Conservation (phyloP, 352 stramenopile genomes). For the Discostella stelligera region DNA sequence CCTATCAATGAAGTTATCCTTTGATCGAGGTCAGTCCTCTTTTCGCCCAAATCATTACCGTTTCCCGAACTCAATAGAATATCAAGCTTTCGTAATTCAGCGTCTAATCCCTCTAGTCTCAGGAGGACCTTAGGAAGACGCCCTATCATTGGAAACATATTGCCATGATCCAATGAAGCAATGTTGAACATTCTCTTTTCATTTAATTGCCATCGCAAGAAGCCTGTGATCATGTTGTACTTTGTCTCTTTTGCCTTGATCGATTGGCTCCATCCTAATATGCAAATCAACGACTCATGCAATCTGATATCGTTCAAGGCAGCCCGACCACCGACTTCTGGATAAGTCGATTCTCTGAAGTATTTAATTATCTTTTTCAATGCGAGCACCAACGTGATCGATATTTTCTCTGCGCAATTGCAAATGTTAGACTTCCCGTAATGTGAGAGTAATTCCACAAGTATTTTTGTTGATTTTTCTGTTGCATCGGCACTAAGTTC, state of each 20-base stretch:
- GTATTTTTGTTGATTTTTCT: conserved; percentile 9
- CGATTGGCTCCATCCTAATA: conserved; percentile 37
- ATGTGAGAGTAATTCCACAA: conserved; percentile 30
- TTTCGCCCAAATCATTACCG: conserved; percentile 1
- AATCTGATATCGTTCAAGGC: conserved; percentile 14
- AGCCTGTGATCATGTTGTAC: conserved; percentile 31
- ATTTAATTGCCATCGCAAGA: conserved; percentile 29
- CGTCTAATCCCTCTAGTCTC: conserved; percentile 33
- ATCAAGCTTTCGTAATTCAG: conserved; percentile 36
- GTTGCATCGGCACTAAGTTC: background rate
- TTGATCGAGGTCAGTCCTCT: conserved; percentile 26
- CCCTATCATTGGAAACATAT: conserved; percentile 30
- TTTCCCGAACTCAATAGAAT: conserved; percentile 17
- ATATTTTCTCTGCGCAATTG: conserved; percentile 40
- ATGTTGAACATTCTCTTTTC: conserved; percentile 26
- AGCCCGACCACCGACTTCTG: background rate
- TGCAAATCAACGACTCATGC: conserved; percentile 33
- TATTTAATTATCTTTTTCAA: conserved; percentile 42
- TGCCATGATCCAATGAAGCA: conserved; percentile 7
- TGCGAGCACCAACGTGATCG: conserved; percentile 25
- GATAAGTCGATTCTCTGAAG: conserved; percentile 9
- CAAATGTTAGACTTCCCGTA: conserved; percentile 41
- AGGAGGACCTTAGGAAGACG: conserved; percentile 43
- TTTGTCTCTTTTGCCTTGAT: background rate
- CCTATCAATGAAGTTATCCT: conserved; percentile 1